Percentiles rank a stretch among this genome's conserved stretches.
These are phyloP conservation scores for Diplodia corticola DNA, from an alignment of 2,329 filamentous ascomycete species.

Conservation along the genomic window DNA sequence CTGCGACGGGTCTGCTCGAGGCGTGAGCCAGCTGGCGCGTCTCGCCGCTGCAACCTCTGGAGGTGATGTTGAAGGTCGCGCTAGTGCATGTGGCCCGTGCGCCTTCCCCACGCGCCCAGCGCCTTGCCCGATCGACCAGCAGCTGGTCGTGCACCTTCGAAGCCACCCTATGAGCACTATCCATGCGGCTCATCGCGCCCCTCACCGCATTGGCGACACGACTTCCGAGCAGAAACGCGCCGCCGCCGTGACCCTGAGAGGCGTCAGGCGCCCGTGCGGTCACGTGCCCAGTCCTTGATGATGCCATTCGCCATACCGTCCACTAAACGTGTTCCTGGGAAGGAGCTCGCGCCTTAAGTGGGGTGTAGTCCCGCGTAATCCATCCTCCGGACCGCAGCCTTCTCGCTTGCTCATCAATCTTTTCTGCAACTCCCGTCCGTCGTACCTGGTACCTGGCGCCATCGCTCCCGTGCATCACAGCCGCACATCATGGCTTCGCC, in stretches of 20 bases:
- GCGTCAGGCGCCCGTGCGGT: not conserved
- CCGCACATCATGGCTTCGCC: slow-evolving; percentile 26
- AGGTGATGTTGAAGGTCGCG: slow-evolving; percentile 15
- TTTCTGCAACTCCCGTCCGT: not conserved
- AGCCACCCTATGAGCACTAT: slow-evolving; percentile 8
- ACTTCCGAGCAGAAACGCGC: not conserved
- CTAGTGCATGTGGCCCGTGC: not conserved
- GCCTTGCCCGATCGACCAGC: not conserved
- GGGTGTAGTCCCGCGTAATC: slow-evolving; percentile 2
- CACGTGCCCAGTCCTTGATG: slow-evolving; percentile 16
- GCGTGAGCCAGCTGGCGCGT: slow-evolving; percentile 19
- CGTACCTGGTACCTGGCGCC: not conserved
- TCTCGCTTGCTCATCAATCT: not conserved
- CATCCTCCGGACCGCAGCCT: not conserved
- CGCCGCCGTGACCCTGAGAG: not conserved
- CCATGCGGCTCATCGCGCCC: slow-evolving; percentile 14
- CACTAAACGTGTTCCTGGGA: slow-evolving; percentile 7
- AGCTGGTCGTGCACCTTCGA: slow-evolving; percentile 14
- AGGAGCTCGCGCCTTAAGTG: slow-evolving; percentile 4
- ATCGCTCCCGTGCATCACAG: not conserved
- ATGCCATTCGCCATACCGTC: slow-evolving; percentile 13
- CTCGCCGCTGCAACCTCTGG: not conserved
- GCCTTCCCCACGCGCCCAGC: slow-evolving; percentile 12
- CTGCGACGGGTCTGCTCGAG: slow-evolving; percentile 12
- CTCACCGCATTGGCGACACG: not conserved